phyloP scores from a whole-genome alignment of 345 rosid species.

The Turnera subulata region DNA sequence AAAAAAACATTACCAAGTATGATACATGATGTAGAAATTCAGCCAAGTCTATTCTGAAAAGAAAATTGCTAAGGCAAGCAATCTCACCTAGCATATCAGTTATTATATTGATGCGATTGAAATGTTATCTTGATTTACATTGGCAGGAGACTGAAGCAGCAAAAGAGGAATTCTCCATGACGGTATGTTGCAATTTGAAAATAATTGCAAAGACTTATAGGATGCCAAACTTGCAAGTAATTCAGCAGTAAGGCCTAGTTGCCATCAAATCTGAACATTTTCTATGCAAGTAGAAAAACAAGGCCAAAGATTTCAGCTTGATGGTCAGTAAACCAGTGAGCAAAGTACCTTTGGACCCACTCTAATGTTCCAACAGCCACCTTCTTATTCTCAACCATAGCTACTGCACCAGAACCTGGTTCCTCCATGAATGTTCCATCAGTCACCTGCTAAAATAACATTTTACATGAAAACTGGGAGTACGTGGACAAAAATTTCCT shows the following conservation, averaged over 20 bases:
- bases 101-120: no score
- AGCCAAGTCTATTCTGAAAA: no score
- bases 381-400: conserved; percentile 54
- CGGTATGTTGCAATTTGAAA: not conserved
- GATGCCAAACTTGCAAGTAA: not conserved
- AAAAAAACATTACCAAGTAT: no score
- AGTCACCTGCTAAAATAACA: conserved; percentile 41
- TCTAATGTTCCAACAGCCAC: conserved; percentile 88
- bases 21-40: no score
- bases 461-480: not conserved
- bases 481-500: not conserved
- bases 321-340: not conserved
- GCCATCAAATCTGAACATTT: conserved; percentile 8
- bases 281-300: not conserved
- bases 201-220: not conserved
- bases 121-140: no score
- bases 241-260: not conserved
- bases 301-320: not conserved
- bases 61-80: no score
- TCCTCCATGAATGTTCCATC: conserved; percentile 89
- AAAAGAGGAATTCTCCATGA: no score
- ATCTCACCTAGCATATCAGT: no score
- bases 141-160: no score
- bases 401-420: conserved; percentile 92
- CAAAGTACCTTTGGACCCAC: conserved; percentile 74